phyloP scores from a whole-genome alignment of 2,329 filamentous ascomycete genomes.

The Fusarium clavum region DNA sequence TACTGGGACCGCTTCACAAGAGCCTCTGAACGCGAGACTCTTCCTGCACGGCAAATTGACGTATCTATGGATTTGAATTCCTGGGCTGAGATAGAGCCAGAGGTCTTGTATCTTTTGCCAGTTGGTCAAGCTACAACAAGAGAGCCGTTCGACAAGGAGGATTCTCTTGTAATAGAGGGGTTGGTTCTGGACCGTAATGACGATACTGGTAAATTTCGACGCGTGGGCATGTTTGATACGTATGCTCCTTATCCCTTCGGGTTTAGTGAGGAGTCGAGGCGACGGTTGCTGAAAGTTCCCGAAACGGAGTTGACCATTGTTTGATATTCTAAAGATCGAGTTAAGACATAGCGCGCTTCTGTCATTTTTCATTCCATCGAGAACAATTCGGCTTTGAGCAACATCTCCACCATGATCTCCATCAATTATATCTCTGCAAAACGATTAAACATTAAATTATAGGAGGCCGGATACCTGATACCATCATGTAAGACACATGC shows the following conservation, averaged over 20 bases:
- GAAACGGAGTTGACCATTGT: too few species aligned
- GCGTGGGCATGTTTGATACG: background rate
- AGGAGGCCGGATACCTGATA: background rate
- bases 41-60: background rate
- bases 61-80: too few species aligned
- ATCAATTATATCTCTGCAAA: too few species aligned
- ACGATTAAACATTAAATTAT: background rate
- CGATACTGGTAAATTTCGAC: background rate
- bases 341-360: too few species aligned
- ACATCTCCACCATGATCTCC: too few species aligned
- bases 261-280: background rate
- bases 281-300: background rate
- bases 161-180: background rate
- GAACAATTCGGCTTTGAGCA: too few species aligned
- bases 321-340: too few species aligned
- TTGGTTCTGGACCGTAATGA: background rate
- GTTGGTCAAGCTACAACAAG: too few species aligned
- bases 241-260: background rate
- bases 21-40: rapidly evolving
- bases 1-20: background rate
- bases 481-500: background rate
- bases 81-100: too few species aligned
- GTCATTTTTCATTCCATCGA: too few species aligned
- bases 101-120: too few species aligned
- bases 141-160: too few species aligned